A percentile compares a stretch with the other conserved stretches of the same genome.
Conservation (phyloP, 495 filamentous ascomycete species). For the Penicillium paxilli region DNA sequence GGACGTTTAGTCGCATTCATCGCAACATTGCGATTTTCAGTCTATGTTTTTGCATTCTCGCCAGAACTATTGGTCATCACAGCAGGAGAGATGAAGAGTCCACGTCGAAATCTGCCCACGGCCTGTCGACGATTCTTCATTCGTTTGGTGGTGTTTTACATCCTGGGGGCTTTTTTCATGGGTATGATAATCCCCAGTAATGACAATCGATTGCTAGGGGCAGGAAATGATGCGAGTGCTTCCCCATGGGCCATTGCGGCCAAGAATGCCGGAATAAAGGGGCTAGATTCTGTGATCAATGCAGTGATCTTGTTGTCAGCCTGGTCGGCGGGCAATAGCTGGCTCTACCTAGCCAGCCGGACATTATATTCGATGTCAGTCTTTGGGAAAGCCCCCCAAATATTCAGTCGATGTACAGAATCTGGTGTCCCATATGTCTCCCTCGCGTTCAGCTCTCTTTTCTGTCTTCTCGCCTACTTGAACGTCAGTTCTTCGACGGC, state of each 20-base stretch:
- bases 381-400: background rate
- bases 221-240: background rate
- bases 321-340: background rate
- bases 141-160: background rate
- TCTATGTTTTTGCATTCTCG: conserved; percentile 48
- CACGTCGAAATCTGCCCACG: conserved; percentile 30
- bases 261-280: background rate
- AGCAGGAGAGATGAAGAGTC: conserved; percentile 62
- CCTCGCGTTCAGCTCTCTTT: background rate
- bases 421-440: background rate
- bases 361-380: background rate
- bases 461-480: background rate
- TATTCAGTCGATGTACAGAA: background rate
- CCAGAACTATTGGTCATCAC: conserved; percentile 49
- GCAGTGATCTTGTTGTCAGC: background rate
- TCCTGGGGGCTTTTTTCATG: background rate
- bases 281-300: background rate
- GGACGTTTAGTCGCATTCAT: conserved; percentile 22
- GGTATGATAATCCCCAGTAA: background rate
- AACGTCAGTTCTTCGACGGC: background rate
- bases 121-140: background rate
- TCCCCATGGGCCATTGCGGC: background rate
- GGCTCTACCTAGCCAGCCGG: background rate
- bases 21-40: conserved; percentile 43
- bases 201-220: background rate